Conservation (phyloP, 2,329 filamentous ascomycete species). For the Balansia obtecta region DNA sequence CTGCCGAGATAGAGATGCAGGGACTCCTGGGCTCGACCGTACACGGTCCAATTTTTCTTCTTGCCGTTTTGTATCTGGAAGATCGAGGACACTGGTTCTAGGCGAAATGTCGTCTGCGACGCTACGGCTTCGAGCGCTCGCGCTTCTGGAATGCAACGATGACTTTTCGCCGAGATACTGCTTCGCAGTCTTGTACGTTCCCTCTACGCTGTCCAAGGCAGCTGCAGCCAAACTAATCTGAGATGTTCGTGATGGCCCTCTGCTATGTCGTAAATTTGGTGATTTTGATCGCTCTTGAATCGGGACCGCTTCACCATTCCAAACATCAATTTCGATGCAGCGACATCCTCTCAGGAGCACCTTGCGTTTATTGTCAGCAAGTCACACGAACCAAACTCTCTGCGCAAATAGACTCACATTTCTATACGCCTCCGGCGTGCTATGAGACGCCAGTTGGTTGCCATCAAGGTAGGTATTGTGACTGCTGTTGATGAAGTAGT, state of each 20-base stretch:
- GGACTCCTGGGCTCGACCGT: neutral
- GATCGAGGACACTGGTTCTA: constrained; percentile 17
- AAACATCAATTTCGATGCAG: constrained; percentile 91
- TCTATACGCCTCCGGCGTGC: constrained; percentile 67
- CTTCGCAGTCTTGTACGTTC: constrained; percentile 14
- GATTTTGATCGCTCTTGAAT: constrained; percentile 24
- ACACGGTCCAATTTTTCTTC: constrained; percentile 22
- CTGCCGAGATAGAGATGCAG: neutral
- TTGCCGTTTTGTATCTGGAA: constrained; percentile 20
- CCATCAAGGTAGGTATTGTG: constrained; percentile 90
- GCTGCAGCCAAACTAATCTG: constrained; percentile 32
- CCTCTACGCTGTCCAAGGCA: constrained; percentile 23
- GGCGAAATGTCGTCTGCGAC: constrained; percentile 19
- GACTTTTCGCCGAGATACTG: constrained; percentile 19
- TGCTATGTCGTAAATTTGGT: constrained; percentile 30
- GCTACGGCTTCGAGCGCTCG: constrained; percentile 24
- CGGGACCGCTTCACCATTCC: constrained; percentile 54
- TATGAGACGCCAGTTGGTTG: constrained; percentile 69
- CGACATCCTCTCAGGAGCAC: constrained; percentile 67
- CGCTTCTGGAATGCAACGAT: constrained; percentile 24
- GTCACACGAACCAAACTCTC: neutral
- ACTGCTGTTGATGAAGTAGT: constrained; percentile 90
- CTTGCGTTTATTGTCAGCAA: constrained; percentile 22
- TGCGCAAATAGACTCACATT: constrained; percentile 39
- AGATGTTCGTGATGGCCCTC: constrained; percentile 33